Conservation (phyloP, 495 filamentous ascomycete genomes). For the Neurospora sp. region DNA sequence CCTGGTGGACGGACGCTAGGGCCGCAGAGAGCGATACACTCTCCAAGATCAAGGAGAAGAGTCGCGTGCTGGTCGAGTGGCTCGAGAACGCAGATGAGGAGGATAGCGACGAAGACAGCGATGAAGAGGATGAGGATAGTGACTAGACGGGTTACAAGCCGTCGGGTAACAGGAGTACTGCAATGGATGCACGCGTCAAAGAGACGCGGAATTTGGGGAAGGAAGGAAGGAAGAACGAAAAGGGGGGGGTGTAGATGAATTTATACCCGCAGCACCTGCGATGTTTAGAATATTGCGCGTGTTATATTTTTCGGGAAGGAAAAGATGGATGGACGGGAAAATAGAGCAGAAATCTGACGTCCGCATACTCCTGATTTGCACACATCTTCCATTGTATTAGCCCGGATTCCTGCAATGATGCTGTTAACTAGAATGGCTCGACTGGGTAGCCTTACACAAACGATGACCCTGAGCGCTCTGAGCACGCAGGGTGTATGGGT, state of each 20-base stretch:
- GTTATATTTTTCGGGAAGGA: not conserved
- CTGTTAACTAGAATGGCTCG: not conserved
- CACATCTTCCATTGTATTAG: not conserved
- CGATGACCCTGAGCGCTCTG: not conserved
- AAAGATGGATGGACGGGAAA: not conserved
- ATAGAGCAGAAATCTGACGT: not conserved
- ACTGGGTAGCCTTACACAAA: not conserved
- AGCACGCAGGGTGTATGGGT: not conserved
- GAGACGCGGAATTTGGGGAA: not conserved
- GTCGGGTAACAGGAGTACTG: too few species aligned
- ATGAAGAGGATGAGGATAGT: slow-evolving; percentile 37
- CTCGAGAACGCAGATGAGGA: slow-evolving; percentile 75
- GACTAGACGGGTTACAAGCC: not conserved
- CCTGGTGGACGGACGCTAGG: slow-evolving; percentile 75
- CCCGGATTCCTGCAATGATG: not conserved
- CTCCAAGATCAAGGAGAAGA: slow-evolving; percentile 57
- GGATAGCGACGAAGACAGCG: slow-evolving; percentile 62
- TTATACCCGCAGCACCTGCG: not conserved
- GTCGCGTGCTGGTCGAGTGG: slow-evolving; percentile 75
- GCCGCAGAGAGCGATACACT: slow-evolving; percentile 55
- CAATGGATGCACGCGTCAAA: not conserved
- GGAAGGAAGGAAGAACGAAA: not conserved
- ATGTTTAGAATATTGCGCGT: not conserved
- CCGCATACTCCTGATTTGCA: not conserved
- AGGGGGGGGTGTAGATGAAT: not conserved